Percentiles rank a stretch among this genome's conserved stretches.
Evolutionary conservation across 257 asterid species (phyloP).

Genomic region (Plantago elongata): DNA sequence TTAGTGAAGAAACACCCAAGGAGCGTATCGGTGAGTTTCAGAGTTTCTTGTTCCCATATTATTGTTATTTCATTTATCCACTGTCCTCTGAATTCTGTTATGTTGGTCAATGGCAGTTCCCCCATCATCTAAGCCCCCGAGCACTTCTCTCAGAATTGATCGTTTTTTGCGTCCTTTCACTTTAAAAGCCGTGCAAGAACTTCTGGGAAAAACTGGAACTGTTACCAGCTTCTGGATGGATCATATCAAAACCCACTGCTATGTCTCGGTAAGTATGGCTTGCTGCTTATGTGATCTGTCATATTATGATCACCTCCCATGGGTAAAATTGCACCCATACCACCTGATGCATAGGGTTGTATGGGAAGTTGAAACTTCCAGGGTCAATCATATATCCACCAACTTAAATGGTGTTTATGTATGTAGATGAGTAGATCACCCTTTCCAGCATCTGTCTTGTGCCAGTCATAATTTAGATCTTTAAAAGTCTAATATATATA

Average conservation of each 20-base stretch:
- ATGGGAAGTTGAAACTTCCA: too few species aligned
- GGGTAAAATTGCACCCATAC: too few species aligned
- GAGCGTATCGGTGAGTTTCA: slow-evolving; percentile 68
- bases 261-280: slow-evolving; percentile 57
- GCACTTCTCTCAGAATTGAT: slow-evolving; percentile 72
- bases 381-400: too few species aligned
- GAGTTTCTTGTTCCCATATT: slow-evolving; percentile 2
- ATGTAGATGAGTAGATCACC: too few species aligned
- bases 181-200: slow-evolving; percentile 75
- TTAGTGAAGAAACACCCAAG: slow-evolving; percentile 47
- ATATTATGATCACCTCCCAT: too few species aligned
- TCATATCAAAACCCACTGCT: slow-evolving; percentile 85
- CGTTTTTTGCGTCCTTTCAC: slow-evolving; percentile 87
- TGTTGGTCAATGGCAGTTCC: slow-evolving; percentile 51
- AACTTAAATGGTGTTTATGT: too few species aligned
- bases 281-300: not conserved
- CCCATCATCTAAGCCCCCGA: slow-evolving; percentile 56
- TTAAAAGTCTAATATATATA: not conserved
- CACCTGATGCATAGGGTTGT: too few species aligned
- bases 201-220: slow-evolving; percentile 69
- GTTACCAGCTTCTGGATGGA: slow-evolving; percentile 88
- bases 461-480: too few species aligned
- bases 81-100: slow-evolving; percentile 11
- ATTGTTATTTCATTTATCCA: slow-evolving; percentile 10
- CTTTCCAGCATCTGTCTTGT: too few species aligned